Conservation (phyloP, 768 basidiomycete species). For the Agrocybe chaxingu region DNA sequence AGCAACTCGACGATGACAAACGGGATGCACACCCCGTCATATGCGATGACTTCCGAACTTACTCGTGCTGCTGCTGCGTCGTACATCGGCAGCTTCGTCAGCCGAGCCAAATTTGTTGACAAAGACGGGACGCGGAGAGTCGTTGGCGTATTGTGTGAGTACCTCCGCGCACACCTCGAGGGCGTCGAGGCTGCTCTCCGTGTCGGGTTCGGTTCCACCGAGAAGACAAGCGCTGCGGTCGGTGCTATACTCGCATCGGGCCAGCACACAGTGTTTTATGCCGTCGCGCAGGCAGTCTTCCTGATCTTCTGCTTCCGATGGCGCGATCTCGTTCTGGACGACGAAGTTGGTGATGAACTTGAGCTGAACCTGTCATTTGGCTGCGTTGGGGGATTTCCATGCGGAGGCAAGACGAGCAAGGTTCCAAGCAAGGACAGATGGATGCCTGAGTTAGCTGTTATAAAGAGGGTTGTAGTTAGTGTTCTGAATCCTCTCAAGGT, state of each 20-base stretch:
- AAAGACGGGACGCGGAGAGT: conserved; percentile 70
- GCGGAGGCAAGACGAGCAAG: conserved; percentile 1
- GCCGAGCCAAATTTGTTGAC: conserved; percentile 84
- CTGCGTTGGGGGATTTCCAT: neutral
- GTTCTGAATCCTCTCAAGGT: conserved; percentile 91
- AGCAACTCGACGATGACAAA: conserved; percentile 4
- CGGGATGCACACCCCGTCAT: conserved; percentile 18
- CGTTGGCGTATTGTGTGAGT: conserved; percentile 82
- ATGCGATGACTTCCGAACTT: conserved; percentile 53
- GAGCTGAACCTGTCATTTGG: conserved; percentile 15
- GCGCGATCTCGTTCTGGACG: conserved; percentile 74
- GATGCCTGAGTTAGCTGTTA: conserved; percentile 75
- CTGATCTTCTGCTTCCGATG: conserved; percentile 98
- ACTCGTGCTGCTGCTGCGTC: conserved; percentile 91
- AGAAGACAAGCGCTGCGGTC: conserved; percentile 12
- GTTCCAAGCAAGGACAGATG: conserved; percentile 53
- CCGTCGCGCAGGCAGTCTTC: conserved; percentile 87
- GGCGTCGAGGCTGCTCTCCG: conserved; percentile 52
- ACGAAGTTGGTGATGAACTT: conserved; percentile 55
- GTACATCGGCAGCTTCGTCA: conserved; percentile 91
- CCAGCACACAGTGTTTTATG: conserved; percentile 84
- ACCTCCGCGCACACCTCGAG: conserved; percentile 74
- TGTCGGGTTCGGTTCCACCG: conserved; percentile 26
- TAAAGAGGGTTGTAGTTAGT: conserved; percentile 79
- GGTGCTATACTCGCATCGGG: conserved; percentile 23